Conservation (phyloP, 2,329 filamentous ascomycete species). For the Nemania sp. region DNA sequence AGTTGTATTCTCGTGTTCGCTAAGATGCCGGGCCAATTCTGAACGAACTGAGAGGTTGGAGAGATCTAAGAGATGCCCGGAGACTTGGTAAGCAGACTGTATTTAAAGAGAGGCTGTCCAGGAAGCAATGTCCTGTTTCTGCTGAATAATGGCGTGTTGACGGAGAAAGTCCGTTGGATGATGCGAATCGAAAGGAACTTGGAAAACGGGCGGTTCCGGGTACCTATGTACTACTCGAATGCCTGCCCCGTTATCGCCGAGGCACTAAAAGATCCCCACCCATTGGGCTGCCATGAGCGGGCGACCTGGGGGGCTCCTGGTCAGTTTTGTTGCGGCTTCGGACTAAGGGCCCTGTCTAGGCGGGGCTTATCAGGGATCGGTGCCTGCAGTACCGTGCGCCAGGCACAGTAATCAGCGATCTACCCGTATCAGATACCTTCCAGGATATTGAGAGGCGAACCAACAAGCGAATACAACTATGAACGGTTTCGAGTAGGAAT, state of each 20-base stretch:
- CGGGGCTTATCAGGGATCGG: slow-evolving; percentile 17
- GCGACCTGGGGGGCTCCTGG: slow-evolving; percentile 11
- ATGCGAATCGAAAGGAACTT: slow-evolving; percentile 6
- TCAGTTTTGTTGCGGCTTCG: slow-evolving; percentile 24
- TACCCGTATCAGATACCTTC: slow-evolving; percentile 12
- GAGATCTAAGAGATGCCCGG: background rate
- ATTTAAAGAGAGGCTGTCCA: slow-evolving; percentile 8
- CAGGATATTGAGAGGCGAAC: too few relatives aligned
- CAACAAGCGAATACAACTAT: background rate
- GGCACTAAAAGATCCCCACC: slow-evolving; percentile 8
- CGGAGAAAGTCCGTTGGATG: background rate
- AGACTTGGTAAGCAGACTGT: background rate
- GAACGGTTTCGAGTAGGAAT: background rate
- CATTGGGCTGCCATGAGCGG: slow-evolving; percentile 7
- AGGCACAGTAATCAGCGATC: background rate
- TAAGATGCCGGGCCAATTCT: background rate
- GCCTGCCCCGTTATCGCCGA: slow-evolving; percentile 23
- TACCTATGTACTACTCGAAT: slow-evolving; percentile 18
- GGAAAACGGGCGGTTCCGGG: slow-evolving; percentile 19
- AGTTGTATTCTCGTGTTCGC: background rate
- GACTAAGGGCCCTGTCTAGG: slow-evolving; percentile 19
- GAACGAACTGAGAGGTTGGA: background rate
- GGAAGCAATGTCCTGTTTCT: background rate
- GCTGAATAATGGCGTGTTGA: background rate
- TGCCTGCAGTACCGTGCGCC: slow-evolving; percentile 17